Base-by-base conservation (phyloP, 208 protist genomes). In the Polymyxa betae region DNA sequence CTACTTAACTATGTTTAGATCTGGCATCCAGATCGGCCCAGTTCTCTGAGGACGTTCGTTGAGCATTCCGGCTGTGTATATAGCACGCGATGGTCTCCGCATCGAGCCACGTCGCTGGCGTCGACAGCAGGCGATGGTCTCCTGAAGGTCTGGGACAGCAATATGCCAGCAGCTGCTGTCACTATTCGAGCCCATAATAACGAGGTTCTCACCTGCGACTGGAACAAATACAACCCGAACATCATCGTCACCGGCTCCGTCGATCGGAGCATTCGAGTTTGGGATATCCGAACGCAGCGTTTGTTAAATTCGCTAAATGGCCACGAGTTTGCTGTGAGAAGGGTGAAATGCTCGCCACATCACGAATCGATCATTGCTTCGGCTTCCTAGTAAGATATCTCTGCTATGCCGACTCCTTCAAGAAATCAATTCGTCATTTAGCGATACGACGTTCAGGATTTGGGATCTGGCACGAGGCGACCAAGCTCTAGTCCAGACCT, bases 171-270 rank as follows among this genome's bases (percentile, higher is more conserved):
- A 24, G 20, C 77, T 16, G 32, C 0, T 0, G n/a, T 66, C 0
- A 44, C 77, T 29, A 88, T 90, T 1, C 41, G 54, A 0, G 29
- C 90, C 24, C 43, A 77, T 46, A 91, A n/a, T 5, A 87, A 94
- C 88, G 92, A 95, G 45, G 91, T 95, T 1, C 43, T 94, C 0
- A 91, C 93, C 10, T 43, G 91, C 88, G 93, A 94, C 60, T 95
- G 93, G 93, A 92, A 94, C 44, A 90, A 91, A 45, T 93, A 94
- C 10, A 89, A 91, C 40, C 0, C 32, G 0, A 60, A 91, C 16
- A 45, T 95, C 0, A 10, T 97, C 35, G 96, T 94, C 0, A 96
- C 96, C 29, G 94, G 94, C 24, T 93, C 94, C 35, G 89, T 95
- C 0, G 96, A 97, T 77, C 88, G 93, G 24, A 91, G 88, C 0